These are phyloP conservation scores for Suillus occidentalis DNA, from an alignment of 768 basidiomycete species.

Conservation along the genomic window DNA sequence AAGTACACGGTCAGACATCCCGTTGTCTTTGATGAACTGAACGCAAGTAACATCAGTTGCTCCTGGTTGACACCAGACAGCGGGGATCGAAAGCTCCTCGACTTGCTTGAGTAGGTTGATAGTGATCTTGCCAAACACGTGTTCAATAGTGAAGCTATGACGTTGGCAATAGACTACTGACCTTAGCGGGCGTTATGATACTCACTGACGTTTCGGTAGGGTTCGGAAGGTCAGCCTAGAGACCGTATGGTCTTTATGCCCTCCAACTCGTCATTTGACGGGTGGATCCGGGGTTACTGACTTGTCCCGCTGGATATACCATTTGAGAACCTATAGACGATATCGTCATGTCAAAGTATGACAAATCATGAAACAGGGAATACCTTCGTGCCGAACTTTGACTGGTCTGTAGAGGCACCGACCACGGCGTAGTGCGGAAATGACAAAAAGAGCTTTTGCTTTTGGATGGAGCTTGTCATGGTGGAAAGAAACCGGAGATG, in stretches of 20 bases:
- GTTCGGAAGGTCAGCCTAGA: conserved; percentile 52
- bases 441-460: conserved; percentile 55
- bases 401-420: conserved; percentile 77
- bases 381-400: conserved; percentile 79
- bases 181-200: conserved; percentile 77
- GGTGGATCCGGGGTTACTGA: conserved; percentile 75
- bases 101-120: conserved; percentile 65
- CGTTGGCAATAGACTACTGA: conserved; percentile 23
- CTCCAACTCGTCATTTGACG: conserved; percentile 70
- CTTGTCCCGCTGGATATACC: conserved; percentile 64
- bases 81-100: conserved; percentile 66
- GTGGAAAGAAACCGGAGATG: conserved; percentile 8
- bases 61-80: conserved; percentile 90
- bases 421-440: conserved; percentile 73
- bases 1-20: conserved; percentile 65
- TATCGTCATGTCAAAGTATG: not conserved
- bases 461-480: conserved; percentile 39
- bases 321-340: conserved; percentile 62
- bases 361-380: not conserved
- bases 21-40: conserved; percentile 64
- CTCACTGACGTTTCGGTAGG: conserved; percentile 73
- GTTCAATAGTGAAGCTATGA: not conserved
- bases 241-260: conserved; percentile 56
- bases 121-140: conserved; percentile 52
- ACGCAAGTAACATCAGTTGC: conserved; percentile 69